These are phyloP conservation scores for Cardamine occulta DNA, from an alignment of 345 rosid genomes.

Conservation along the genomic window DNA sequence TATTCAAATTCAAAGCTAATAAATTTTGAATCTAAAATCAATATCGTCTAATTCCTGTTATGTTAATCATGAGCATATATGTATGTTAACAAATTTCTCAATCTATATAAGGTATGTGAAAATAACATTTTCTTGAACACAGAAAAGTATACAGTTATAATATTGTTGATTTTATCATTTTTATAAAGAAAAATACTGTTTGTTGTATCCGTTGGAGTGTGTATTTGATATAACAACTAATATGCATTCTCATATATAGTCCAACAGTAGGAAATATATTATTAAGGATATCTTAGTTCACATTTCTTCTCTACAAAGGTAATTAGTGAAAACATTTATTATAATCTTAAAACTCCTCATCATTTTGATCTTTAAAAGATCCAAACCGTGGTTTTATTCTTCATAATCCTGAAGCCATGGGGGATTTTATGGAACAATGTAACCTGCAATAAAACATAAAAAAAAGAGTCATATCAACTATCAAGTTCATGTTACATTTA, in stretches of 20 bases:
- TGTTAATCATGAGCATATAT: neutral
- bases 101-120: neutral
- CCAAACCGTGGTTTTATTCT: neutral
- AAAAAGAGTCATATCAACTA: neutral
- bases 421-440: constrained; percentile 35
- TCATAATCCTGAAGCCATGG: neutral
- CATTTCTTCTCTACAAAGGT: constrained; percentile 30
- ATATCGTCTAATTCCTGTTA: neutral
- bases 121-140: neutral
- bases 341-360: neutral
- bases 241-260: constrained; percentile 1
- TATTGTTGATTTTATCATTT: neutral
- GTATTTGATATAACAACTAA: neutral
- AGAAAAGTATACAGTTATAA: no score
- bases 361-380: neutral
- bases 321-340: constrained; percentile 39
- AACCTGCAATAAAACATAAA: constrained; percentile 15
- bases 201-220: neutral
- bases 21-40: no score
- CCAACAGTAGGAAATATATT: constrained; percentile 12
- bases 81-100: neutral
- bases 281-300: constrained; percentile 21
- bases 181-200: no score
- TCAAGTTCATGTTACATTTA: neutral
- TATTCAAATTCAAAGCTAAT: neutral